Evolutionary conservation across 1,284 basidiomycete species (phyloP), one percentile per base, ranked within the genome.

Genomic region (Ganoderma leucocontextum): DNA sequence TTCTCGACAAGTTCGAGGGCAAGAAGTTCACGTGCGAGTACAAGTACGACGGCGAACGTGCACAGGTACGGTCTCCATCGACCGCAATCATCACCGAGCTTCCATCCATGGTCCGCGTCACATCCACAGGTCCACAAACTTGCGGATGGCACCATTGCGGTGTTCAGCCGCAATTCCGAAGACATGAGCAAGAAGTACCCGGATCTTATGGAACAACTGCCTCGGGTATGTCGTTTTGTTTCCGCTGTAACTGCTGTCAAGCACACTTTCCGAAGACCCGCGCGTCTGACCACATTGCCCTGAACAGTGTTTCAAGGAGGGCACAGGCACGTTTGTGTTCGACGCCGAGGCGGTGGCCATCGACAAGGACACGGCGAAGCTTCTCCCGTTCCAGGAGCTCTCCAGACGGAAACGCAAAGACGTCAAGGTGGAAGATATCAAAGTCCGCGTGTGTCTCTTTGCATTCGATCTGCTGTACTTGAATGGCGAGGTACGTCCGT

Each of bases 161-260:
- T 99, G 47, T 99, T 99, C 81, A 97, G 95, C 80, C 86, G 98
- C 62, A 99, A 99, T 81, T 98, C 96, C 42, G 98, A 99, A 80
- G 96, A 99, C 78, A 99, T 99, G 98, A 97, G 94, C 79, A 96
- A 96, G 78, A 99, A 99, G 79, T 99, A 99, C 81, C 98, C 97
- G 0, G 98, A 99, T 83, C 84, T 99, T 17, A 90, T 99, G 19
- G 95, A 96, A 74, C 96, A 99, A 77, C 85, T 99, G 41, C 96
- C 97, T 1, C 86, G 88, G 60, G 96, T 95, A 72, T 73, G 87
- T 82, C 19, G 36, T 59, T 55, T 17, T 5, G 63, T 53, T 41
- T 62, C 22, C 36, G 2, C 29, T 15, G n/a, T 55, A 17, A 15
- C 39, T 4, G 9, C 25, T 13, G 57, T 36, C 33, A 6, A 22